Evolutionary conservation across 1,284 basidiomycete genomes (phyloP), one percentile per base, ranked within the genome.

Genomic region (Boletus chippewaensis): DNA sequence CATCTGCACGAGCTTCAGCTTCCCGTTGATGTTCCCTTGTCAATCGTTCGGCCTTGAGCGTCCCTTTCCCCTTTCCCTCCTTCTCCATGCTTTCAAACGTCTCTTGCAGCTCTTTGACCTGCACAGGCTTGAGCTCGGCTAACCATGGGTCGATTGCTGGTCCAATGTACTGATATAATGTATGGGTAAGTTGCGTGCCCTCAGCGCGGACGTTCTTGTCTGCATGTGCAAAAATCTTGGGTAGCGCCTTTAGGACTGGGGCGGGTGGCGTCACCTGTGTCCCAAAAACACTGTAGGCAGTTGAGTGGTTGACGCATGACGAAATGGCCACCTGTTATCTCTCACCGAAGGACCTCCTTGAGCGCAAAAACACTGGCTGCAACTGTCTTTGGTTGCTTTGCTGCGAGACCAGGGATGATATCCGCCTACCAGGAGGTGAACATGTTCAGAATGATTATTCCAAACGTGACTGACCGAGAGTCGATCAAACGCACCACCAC

Each of bases 171-270:
- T 87, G 86, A 73, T 99, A 95, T 6, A 99, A 71, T 4, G 78
- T 75, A 58, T 88, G 82, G 0, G 84, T 78, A 16, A 99, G 83
- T 36, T 76, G 73, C 0, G 83, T 83, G 34, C 94, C 95, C 71
- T 99, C 96, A 2, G 92, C 83, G 54, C 96, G 88, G 44, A 99
- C 96, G 32, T 83, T 89, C 73, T 99, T 99, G 72, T 99, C 96
- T 12, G 84, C 85, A 64, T 99, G 96, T 3, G 82, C 85, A 59
- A 99, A 99, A 53, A 98, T 91, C 71, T 94, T 96, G 15, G 94
- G 89, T 13, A 99, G 71, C 4, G 79, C 72, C 68, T 96, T 95
- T 49, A 99, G 76, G 18, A 98, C 74, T 5, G 85, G 83, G 47
- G 87, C 79, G 31, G 89, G 84, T 24, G 88, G 84, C 29, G 87